Evolutionary conservation across 2,329 filamentous ascomycete species (phyloP).

Genomic region (Fusarium gaditjirri): DNA sequence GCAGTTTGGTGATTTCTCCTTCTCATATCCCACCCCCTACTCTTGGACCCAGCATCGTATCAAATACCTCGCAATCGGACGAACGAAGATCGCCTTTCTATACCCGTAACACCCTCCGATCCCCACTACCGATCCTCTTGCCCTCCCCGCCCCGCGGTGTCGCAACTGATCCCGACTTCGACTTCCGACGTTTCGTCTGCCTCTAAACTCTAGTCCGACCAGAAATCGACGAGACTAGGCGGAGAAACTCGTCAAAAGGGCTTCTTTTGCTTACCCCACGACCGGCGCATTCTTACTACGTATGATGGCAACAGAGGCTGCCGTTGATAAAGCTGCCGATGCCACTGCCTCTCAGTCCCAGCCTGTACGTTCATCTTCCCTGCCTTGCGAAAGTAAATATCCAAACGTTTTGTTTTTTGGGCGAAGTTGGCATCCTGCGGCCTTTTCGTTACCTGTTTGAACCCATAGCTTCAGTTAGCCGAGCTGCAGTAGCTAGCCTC

Average conservation of each 20-base stretch:
- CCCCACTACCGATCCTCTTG: conserved; percentile 21
- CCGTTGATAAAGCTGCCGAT: conserved; percentile 64
- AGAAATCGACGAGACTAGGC: conserved; percentile 33
- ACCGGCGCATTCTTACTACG: conserved; percentile 58
- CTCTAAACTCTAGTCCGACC: conserved; percentile 31
- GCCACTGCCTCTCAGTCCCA: conserved; percentile 60
- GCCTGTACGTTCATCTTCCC: conserved; percentile 53
- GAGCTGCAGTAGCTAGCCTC: conserved; percentile 6
- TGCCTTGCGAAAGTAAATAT: neutral
- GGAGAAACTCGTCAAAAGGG: conserved; percentile 40
- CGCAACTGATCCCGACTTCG: conserved; percentile 29
- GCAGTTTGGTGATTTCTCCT: conserved; percentile 28
- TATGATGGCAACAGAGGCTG: conserved; percentile 74
- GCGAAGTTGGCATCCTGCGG: neutral
- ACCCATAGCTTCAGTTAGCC: neutral
- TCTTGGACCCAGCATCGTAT: conserved; percentile 20
- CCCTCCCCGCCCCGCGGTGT: conserved; percentile 38
- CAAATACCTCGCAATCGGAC: conserved; percentile 6
- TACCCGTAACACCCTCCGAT: conserved; percentile 12
- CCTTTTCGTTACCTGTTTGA: neutral
- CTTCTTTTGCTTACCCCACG: conserved; percentile 44
- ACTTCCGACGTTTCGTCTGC: conserved; percentile 21
- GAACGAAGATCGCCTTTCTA: conserved; percentile 26
- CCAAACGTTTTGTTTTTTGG: neutral
- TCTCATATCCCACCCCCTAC: conserved; percentile 26